phyloP scores from a whole-genome alignment of 1,284 basidiomycete genomes.

The Termitomyces sp. region DNA sequence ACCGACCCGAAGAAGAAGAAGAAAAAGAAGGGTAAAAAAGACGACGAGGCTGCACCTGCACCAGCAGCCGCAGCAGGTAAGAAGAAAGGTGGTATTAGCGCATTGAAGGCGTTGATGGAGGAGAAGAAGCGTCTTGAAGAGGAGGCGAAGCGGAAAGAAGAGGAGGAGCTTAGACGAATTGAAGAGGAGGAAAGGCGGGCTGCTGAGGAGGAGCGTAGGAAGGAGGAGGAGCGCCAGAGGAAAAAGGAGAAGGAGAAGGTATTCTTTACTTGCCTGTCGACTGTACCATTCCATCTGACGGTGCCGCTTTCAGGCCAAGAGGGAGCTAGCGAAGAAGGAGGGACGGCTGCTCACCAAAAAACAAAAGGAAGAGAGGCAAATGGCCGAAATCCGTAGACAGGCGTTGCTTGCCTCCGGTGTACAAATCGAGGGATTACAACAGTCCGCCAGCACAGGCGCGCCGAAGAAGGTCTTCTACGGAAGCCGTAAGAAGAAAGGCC shows the following conservation, averaged over 20 bases:
- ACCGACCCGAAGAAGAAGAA: constrained; percentile 82
- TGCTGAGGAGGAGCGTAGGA: constrained; percentile 72
- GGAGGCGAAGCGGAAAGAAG: constrained; percentile 60
- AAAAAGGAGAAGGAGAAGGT: constrained; percentile 93
- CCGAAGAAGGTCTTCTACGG: constrained; percentile 76
- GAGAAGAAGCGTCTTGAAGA: constrained; percentile 86
- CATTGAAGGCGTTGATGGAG: constrained; percentile 81
- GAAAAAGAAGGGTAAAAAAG: constrained; percentile 85
- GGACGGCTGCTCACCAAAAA: constrained; percentile 90
- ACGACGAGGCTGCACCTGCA: constrained; percentile 59
- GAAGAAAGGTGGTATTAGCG: constrained; percentile 68
- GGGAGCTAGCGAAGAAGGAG: constrained; percentile 84
- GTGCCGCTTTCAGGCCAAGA: constrained; percentile 58
- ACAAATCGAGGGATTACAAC: constrained; percentile 84
- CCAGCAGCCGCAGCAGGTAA: constrained; percentile 52
- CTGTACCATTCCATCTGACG: background rate
- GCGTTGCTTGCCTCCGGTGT: constrained; percentile 89
- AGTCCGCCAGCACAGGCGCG: constrained; percentile 39
- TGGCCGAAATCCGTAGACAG: constrained; percentile 87
- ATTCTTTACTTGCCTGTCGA: background rate
- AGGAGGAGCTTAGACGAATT: constrained; percentile 72
- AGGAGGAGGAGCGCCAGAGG: constrained; percentile 80
- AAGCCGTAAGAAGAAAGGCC: constrained; percentile 78
- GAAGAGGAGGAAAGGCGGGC: constrained; percentile 80
- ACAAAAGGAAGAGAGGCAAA: constrained; percentile 91